Percentiles rank a stretch among this genome's conserved stretches.
phyloP scores from a whole-genome alignment of 768 basidiomycete species.

The Lentinula raphanica region DNA sequence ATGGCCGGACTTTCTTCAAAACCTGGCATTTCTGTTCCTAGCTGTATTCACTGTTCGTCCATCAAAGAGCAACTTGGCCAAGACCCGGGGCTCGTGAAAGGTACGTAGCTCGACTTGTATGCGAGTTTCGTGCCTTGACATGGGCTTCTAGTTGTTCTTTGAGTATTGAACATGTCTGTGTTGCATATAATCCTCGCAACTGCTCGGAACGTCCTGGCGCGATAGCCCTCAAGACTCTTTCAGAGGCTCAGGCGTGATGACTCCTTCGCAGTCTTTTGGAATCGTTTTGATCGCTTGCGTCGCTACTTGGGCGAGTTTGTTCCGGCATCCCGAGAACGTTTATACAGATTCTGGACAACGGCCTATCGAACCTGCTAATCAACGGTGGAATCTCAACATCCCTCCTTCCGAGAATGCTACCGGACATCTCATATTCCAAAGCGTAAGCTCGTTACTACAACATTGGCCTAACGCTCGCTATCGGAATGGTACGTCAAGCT shows the following conservation, averaged over 20 bases:
- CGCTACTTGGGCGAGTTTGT: background rate
- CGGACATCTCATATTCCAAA: constrained; percentile 20
- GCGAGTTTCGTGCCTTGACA: background rate
- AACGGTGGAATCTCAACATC: constrained; percentile 17
- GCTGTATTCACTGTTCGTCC: background rate
- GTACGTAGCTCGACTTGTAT: background rate
- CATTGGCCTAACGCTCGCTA: constrained; percentile 35
- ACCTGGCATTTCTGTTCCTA: background rate
- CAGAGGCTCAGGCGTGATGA: background rate
- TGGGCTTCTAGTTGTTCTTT: background rate
- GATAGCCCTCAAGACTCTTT: background rate
- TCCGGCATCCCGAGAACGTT: background rate
- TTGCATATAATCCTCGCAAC: background rate
- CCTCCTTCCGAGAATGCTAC: constrained; percentile 20
- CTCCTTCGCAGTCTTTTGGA: background rate
- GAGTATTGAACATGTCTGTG: background rate
- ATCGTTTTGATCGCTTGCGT: background rate
- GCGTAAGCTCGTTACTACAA: constrained; percentile 22
- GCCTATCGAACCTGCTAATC: background rate
- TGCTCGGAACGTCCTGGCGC: background rate
- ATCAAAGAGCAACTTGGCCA: background rate
- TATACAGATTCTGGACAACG: background rate
- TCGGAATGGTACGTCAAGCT: constrained; percentile 25
- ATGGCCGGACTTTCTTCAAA: background rate
- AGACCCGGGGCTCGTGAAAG: background rate